Evolutionary conservation across 148 eudicot genomes (phyloP), one percentile per base, ranked within the genome.

Genomic region (Chenopodium formosanum): DNA sequence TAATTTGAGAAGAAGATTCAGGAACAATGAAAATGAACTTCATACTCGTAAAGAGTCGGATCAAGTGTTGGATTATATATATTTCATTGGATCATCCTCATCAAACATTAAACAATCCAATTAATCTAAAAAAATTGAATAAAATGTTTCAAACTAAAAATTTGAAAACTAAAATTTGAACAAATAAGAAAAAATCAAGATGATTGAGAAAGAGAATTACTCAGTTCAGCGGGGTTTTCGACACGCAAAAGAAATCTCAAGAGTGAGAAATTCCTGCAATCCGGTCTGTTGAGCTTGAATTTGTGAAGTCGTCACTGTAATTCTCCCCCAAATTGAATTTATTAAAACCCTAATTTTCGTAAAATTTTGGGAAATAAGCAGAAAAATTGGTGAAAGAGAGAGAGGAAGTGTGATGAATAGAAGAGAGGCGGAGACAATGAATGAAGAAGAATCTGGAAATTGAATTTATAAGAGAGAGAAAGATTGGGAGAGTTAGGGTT

Each of bases 201-300:
- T 19, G 7, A 31, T 25, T 5, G 9, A 20, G 7, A 67, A 27
- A 77, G 75, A 77, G 82, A 84, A 84, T 37, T 67, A 81, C 87
- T 85, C 87, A 62, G 87, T 85, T 85, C 87, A 85, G 87, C 87
- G 87, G 87, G 87, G 12, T 44, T 5, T 17, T 81, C 87, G 87
- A 85, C 84, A 85, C 82, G 87, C 87, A 81, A 78, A 58, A 73
- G 37, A 2, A 14, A 19, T 25, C 62, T 1, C 37, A 56, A 8
- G 47, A 56, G n/a, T 14, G 76, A 67, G 71, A 58, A 58, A 32
- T 46, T 74, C 72, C 84, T 81, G 87, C 84, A 77, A 47, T 81
- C 75, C 84, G 87, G 87, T 85, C 87, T 85, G 87, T 85, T 85
- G 87, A 85, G 87, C 87, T 85, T 85, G 87, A 85, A 85, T 85